Evolutionary conservation across 1,284 basidiomycete species (phyloP), one percentile per base, ranked within the genome.

Genomic region (Ustilago xerochloae): DNA sequence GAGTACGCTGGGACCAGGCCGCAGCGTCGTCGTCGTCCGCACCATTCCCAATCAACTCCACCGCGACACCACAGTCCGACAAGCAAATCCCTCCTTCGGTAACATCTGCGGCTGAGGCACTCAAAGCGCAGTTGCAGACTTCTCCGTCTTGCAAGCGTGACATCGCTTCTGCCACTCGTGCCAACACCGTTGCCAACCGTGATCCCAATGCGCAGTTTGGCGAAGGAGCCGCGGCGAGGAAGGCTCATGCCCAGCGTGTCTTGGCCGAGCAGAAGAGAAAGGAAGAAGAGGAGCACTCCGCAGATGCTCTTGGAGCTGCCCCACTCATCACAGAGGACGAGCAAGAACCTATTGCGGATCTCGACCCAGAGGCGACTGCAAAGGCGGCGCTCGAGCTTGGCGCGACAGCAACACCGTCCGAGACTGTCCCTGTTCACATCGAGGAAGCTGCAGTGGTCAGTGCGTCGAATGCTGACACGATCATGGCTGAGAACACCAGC

Each of bases 1-100:
- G 70, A 12, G 78, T 82, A 15, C 66, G 75, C 29, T 81, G 79
- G 78, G 69, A 81, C 24, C 63, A 59, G 24, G 45, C 62, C 4
- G 29, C 50, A 18, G 60, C 55, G 4, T 38, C 63, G 9, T 33
- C 54, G 30, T 55, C 63, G 1, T 24, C 56, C 33, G 36, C 52
- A 3, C 46, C 63, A 8, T 59, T 65, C 38, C 16, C 50, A 7
- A 16, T 58, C 47, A 58, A 49, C 47, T 12, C 18, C 16, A 29
- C 63, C 43, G 51, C 63, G 51, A 62, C 68, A 3, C 30, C 57
- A n/a, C 59, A 58, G n/a, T 30, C 38, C n/a, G 63, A 46, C 6
- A 24, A 16, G 15, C 1, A 48, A 9, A 18, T 47, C 7, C n/a
- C 55, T 35, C 18, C 50, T 4, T 33, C 66, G 8, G 49, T 51